Evolutionary conservation across 495 filamentous ascomycete genomes (phyloP).

Genomic region (Aspergillus olivimuriae): DNA sequence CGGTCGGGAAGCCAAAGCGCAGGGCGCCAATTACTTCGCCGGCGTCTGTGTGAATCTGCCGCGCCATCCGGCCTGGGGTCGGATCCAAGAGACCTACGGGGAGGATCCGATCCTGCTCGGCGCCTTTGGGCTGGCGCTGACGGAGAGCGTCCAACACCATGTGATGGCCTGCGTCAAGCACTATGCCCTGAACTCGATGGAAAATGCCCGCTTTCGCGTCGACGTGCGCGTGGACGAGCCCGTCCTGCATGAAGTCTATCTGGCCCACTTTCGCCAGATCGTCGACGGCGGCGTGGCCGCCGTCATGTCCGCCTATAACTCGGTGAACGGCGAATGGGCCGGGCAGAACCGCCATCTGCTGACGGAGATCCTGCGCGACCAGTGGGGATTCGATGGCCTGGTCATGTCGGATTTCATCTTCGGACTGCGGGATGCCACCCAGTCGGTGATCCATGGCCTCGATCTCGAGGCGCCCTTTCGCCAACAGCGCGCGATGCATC

Average conservation of each 20-base stretch:
- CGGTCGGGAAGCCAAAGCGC: slow-evolving; percentile 12
- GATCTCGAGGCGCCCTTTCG: slow-evolving; percentile 19
- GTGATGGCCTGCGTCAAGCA: slow-evolving; percentile 17
- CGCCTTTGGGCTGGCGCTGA: slow-evolving; percentile 6
- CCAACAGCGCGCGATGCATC: slow-evolving; percentile 6
- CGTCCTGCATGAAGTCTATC: slow-evolving; percentile 13
- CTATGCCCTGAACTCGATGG: slow-evolving; percentile 15
- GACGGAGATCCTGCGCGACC: slow-evolving; percentile 7
- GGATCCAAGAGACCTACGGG: slow-evolving; percentile 11
- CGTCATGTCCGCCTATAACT: slow-evolving; percentile 15
- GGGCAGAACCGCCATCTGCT: slow-evolving; percentile 8
- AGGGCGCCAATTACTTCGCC: slow-evolving; percentile 11
- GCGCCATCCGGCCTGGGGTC: slow-evolving; percentile 15
- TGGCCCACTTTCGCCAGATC: slow-evolving; percentile 10
- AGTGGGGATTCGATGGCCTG: slow-evolving; percentile 13
- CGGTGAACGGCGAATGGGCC: slow-evolving; percentile 15
- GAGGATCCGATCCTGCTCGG: slow-evolving; percentile 12
- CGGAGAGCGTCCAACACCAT: slow-evolving; percentile 10
- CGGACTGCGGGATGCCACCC: slow-evolving; percentile 10
- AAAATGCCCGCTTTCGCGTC: slow-evolving; percentile 11
- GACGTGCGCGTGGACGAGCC: slow-evolving; percentile 11
- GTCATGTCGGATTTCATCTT: slow-evolving; percentile 16
- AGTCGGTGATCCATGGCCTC: slow-evolving; percentile 12
- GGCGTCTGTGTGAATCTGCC: slow-evolving; percentile 15
- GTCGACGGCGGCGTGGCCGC: slow-evolving; percentile 8